Evolutionary conservation across 2,329 filamentous ascomycete species (phyloP).

Genomic region (Aspergillus clavatus): DNA sequence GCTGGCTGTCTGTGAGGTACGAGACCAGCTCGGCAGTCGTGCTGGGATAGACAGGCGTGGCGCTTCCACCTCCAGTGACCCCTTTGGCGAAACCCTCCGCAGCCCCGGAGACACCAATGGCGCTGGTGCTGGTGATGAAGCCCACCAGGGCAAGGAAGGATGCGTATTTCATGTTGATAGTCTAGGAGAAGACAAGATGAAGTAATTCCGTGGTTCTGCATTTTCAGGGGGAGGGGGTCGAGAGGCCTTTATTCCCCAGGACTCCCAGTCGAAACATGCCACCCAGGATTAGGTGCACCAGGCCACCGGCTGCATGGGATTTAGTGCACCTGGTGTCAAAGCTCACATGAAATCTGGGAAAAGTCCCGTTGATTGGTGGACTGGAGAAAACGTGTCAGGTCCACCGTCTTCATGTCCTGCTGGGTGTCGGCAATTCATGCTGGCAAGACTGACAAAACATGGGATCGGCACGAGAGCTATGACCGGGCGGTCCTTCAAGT

Average conservation of each 20-base stretch:
- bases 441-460: too few species aligned
- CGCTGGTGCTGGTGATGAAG: conserved; percentile 6
- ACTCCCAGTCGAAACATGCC: too few species aligned
- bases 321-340: background rate
- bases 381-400: background rate
- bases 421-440: too few species aligned
- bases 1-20: conserved; percentile 52
- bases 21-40: conserved; percentile 53
- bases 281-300: background rate
- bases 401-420: background rate
- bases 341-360: background rate
- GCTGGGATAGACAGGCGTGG: conserved; percentile 50
- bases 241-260: too few species aligned
- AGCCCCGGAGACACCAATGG: conserved; percentile 23
- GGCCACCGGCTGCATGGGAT: too few species aligned
- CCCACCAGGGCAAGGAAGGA: background rate
- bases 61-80: conserved; percentile 57
- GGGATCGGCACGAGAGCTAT: too few species aligned
- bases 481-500: too few species aligned
- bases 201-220: too few species aligned
- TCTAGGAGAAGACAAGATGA: too few species aligned
- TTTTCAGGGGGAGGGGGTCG: too few species aligned
- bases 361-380: background rate
- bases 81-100: conserved; percentile 50
- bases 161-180: too few species aligned